Conservation (phyloP, 2,329 filamentous ascomycete genomes). For the Arthroderma sp. region DNA sequence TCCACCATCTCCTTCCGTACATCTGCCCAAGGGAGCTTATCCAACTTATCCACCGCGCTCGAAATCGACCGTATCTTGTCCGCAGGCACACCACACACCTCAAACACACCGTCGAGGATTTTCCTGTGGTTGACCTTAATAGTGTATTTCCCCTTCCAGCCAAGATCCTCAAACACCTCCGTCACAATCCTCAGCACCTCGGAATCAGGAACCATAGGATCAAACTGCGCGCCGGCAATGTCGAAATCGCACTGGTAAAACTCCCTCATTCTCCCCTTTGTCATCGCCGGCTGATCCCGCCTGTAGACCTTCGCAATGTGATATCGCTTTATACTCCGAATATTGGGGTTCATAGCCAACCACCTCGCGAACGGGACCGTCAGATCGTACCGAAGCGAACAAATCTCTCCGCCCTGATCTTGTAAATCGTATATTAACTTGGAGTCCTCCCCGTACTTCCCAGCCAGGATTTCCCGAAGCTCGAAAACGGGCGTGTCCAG, state of each 20-base stretch:
- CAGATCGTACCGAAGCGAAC: slow-evolving; percentile 72
- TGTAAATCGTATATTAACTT: slow-evolving; percentile 85
- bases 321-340: slow-evolving; percentile 81
- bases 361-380: slow-evolving; percentile 86
- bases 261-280: slow-evolving; percentile 84
- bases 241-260: slow-evolving; percentile 98
- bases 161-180: slow-evolving; percentile 72
- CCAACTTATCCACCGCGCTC: slow-evolving; percentile 88
- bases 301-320: slow-evolving; percentile 90
- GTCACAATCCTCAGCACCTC: slow-evolving; percentile 74
- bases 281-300: slow-evolving; percentile 66
- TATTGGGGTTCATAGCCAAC: slow-evolving; percentile 76
- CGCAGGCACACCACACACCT: slow-evolving; percentile 74
- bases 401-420: slow-evolving; percentile 76
- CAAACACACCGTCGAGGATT: slow-evolving; percentile 83
- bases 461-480: slow-evolving; percentile 70
- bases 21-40: slow-evolving; percentile 82
- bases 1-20: slow-evolving; percentile 88
- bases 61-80: slow-evolving; percentile 84
- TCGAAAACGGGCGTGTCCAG: slow-evolving; percentile 79
- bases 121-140: slow-evolving; percentile 95
- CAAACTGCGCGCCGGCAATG: slow-evolving; percentile 67
- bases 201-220: slow-evolving; percentile 83
- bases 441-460: slow-evolving; percentile 85
- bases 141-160: slow-evolving; percentile 60